phyloP scores from a whole-genome alignment of 2,329 filamentous ascomycete genomes.

The Aspergillus sojae region DNA sequence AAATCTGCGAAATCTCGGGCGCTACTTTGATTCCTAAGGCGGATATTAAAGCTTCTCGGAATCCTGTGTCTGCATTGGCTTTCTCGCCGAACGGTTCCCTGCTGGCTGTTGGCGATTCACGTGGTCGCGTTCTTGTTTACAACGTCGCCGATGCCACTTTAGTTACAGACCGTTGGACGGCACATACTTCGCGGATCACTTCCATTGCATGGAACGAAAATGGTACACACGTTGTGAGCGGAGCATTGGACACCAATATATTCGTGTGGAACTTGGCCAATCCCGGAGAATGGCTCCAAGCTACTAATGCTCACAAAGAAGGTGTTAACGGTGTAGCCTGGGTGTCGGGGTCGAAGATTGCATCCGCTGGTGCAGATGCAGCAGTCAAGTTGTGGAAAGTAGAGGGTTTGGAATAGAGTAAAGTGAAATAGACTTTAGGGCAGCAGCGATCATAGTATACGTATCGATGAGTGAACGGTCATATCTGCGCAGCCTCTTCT shows the following conservation, averaged over 20 bases:
- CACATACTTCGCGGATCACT: slow-evolving; percentile 69
- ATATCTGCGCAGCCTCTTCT: neutral
- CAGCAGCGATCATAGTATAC: neutral
- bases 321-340: slow-evolving; percentile 87
- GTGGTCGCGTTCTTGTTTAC: slow-evolving; percentile 87
- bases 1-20: slow-evolving; percentile 69
- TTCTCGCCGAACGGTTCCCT: slow-evolving; percentile 79
- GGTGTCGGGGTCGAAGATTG: slow-evolving; percentile 69
- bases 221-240: slow-evolving; percentile 78
- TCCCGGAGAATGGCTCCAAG: slow-evolving; percentile 82
- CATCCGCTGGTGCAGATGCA: slow-evolving; percentile 83
- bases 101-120: slow-evolving; percentile 79
- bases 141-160: slow-evolving; percentile 67
- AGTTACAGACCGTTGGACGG: slow-evolving; percentile 77
- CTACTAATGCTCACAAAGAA: slow-evolving; percentile 89
- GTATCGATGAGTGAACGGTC: neutral
- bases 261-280: slow-evolving; percentile 86
- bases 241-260: slow-evolving; percentile 86
- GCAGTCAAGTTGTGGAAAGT: slow-evolving; percentile 87
- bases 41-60: slow-evolving; percentile 68
- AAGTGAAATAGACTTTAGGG: neutral
- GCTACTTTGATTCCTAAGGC: slow-evolving; percentile 56
- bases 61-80: slow-evolving; percentile 74
- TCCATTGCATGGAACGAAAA: slow-evolving; percentile 75
- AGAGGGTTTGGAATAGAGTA: slow-evolving; percentile 49